Base-by-base conservation (phyloP, 148 eudicot species). In the Diospyros kaki region DNA sequence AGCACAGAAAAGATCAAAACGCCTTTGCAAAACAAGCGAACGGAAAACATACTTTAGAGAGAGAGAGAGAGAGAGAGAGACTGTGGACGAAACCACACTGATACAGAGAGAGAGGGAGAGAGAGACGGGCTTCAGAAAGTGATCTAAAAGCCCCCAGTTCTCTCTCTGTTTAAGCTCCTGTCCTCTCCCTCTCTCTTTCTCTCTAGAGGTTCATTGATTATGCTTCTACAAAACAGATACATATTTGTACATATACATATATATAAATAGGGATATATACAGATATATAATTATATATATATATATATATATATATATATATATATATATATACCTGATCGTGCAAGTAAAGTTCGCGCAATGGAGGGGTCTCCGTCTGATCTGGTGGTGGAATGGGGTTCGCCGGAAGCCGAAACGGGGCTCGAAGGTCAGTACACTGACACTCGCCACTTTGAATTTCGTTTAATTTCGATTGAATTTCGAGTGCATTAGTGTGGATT, bases 281-380 rank as follows among this genome's bases (percentile, higher is more conserved):
- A 72, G 6, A 64, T 41, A 58, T 18, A n/a, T 17, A 72, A 5
- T 2, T 66, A 43, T 14, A 46, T 3, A 48, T 8, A 4, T 1
- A 42, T 58, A n/a, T n/a, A n/a, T n/a, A n/a, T n/a, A n/a, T n/a
- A n/a, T n/a, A n/a, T n/a, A n/a, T n/a, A n/a, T n/a, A n/a, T n/a
- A n/a, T n/a, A 72, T n/a, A 64, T 17, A 64, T 17, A 48, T 17
- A 72, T n/a, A 77, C 44, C 39, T 17, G 39, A 28, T 45, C 39
- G 44, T 51, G 58, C 17, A 64, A 8, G 10, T 65, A 42, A 17
- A 66, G 18, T 75, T 40, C 11, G 51, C 53, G 40, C 68, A 78
- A 79, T 79, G 81, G 81, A 74, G 74, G 70, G 62, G 17, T 43
- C 67, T 4, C 73, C 15, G 70, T 28, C 77, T 45, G 81, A 78